Conservation (phyloP, 345 rosid species). For the Iberis pinnata region DNA sequence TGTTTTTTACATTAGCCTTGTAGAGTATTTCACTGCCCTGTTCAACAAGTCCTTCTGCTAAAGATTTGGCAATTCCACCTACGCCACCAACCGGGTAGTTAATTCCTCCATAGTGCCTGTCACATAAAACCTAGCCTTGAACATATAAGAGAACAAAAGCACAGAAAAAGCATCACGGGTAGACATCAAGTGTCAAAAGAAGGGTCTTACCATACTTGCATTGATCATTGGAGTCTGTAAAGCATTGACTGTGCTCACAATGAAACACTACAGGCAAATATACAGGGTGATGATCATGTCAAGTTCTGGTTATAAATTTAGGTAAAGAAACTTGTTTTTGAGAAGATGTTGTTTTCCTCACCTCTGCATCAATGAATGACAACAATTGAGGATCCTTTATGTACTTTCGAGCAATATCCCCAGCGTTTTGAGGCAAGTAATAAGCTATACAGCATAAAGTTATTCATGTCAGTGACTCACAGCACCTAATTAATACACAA, state of each 20-base stretch:
- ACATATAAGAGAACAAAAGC: slow-evolving; percentile 12
- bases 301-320: background rate
- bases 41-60: slow-evolving; percentile 69
- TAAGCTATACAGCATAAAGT: slow-evolving; percentile 47
- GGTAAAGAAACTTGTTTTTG: background rate
- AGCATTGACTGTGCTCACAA: slow-evolving; percentile 87
- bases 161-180: background rate
- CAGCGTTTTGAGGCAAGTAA: slow-evolving; percentile 86
- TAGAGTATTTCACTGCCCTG: slow-evolving; percentile 79
- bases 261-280: slow-evolving; percentile 70
- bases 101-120: slow-evolving; percentile 95
- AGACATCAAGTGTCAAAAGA: background rate
- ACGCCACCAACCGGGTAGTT: slow-evolving; percentile 95
- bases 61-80: slow-evolving; percentile 82
- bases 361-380: slow-evolving; percentile 97
- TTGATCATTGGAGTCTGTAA: slow-evolving; percentile 91
- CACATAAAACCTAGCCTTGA: slow-evolving; percentile 72
- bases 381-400: slow-evolving; percentile 73
- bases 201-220: slow-evolving; percentile 73
- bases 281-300: background rate
- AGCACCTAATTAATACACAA: slow-evolving; percentile 1
- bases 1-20: slow-evolving; percentile 67
- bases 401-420: slow-evolving; percentile 81
- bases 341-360: slow-evolving; percentile 27
- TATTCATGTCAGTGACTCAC: slow-evolving; percentile 9